Percentiles rank a stretch among this genome's conserved stretches.
These are phyloP conservation scores for Kazachstania sp. DNA, from an alignment of 1,139 yeast genomes.

Conservation along the genomic window DNA sequence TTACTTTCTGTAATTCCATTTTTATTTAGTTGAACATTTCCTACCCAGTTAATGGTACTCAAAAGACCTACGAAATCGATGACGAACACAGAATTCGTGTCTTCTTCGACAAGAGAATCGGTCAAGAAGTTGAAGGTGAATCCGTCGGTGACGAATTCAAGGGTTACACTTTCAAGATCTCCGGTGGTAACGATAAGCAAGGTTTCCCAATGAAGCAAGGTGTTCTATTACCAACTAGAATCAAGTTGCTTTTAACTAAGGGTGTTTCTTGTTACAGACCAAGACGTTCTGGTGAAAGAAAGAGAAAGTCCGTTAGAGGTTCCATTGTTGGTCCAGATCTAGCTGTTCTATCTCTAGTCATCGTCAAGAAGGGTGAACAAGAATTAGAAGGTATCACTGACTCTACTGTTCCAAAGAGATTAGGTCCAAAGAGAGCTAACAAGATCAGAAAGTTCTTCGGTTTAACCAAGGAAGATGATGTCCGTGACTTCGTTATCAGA, in stretches of 20 bases:
- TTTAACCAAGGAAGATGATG: slow-evolving; percentile 95
- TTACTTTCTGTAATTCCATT: not conserved
- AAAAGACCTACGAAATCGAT: slow-evolving; percentile 93
- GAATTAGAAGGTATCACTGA: slow-evolving; percentile 97
- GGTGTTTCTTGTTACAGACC: slow-evolving; percentile 99
- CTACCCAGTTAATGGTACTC: slow-evolving; percentile 99
- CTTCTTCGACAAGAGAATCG: slow-evolving; percentile 99
- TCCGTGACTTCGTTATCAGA: slow-evolving; percentile 91
- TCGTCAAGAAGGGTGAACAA: slow-evolving; percentile 95
- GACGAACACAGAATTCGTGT: slow-evolving; percentile 98
- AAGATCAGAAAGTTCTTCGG: slow-evolving; percentile 99
- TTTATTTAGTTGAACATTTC: slow-evolving; percentile 82
- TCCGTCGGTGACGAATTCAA: slow-evolving; percentile 97
- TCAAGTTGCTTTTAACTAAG: slow-evolving; percentile 85
- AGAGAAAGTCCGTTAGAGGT: slow-evolving; percentile 99
- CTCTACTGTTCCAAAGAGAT: slow-evolving; percentile 92
- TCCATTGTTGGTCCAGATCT: slow-evolving; percentile 97
- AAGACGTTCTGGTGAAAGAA: slow-evolving; percentile 99
- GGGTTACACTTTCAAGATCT: slow-evolving; percentile 97
- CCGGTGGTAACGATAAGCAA: slow-evolving; percentile 99
- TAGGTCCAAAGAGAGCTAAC: slow-evolving; percentile 99
- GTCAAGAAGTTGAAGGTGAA: slow-evolving; percentile 99
- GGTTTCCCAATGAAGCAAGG: slow-evolving; percentile 99
- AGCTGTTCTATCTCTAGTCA: slow-evolving; percentile 86
- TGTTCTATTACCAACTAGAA: slow-evolving; percentile 99